A percentile compares a stretch with the other conserved stretches of the same genome.
phyloP scores from a whole-genome alignment of 257 asterid genomes.

The Petunia secreta region DNA sequence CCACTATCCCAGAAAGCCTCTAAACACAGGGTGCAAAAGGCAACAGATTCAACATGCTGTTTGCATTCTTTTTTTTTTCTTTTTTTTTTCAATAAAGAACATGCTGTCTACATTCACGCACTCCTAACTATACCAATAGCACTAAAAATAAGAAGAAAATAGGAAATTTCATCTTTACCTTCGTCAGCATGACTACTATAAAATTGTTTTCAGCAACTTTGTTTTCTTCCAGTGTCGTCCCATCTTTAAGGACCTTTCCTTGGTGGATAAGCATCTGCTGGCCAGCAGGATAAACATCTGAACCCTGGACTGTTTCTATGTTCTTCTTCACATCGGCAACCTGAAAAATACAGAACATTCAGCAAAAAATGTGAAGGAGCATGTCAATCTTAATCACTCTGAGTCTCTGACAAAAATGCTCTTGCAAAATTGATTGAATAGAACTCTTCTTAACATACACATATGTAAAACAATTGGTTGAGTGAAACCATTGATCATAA shows the following conservation, averaged over 20 bases:
- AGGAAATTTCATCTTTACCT: constrained; percentile 45
- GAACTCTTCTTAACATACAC: background rate
- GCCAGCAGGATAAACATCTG: constrained; percentile 69
- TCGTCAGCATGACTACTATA: constrained; percentile 67
- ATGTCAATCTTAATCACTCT: background rate
- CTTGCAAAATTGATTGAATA: background rate
- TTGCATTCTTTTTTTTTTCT: no score
- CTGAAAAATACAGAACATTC: constrained; percentile 37
- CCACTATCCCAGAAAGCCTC: background rate
- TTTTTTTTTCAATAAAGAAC: no score
- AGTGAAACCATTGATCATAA: background rate
- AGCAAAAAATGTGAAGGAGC: background rate
- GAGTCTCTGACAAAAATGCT: no score
- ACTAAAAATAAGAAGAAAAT: constrained; percentile 7
- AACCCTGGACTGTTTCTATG: constrained; percentile 68
- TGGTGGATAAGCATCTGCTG: constrained; percentile 75
- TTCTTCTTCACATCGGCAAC: constrained; percentile 71
- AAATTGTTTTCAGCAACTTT: constrained; percentile 71
- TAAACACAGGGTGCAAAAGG: background rate
- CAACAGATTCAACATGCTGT: constrained; percentile 1
- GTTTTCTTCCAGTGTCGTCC: constrained; percentile 67
- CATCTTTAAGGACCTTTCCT: constrained; percentile 83
- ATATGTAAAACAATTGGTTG: background rate
- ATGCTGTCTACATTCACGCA: constrained; percentile 17
- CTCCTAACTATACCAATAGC: constrained; percentile 10